Conservation (phyloP, 192 early-diverging fungal genomes). For the Backusella tarrabulga region DNA sequence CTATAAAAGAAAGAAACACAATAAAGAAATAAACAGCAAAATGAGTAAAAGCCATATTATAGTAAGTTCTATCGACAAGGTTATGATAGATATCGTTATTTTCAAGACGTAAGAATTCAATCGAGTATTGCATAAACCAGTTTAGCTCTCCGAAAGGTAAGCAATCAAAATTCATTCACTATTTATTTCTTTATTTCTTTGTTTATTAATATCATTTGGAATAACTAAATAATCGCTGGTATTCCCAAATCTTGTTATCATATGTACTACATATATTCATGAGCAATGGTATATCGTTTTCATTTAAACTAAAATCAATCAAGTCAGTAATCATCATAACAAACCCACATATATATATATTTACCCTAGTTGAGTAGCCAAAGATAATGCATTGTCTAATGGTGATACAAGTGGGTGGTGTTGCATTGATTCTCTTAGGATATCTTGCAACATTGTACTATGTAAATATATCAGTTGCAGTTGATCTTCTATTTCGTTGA, state of each 20-base stretch:
- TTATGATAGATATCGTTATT: no score
- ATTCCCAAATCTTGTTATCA: slow-evolving; percentile 24
- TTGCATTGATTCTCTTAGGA: slow-evolving; percentile 10
- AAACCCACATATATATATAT: not conserved
- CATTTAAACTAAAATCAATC: slow-evolving; percentile 14
- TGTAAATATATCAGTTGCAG: slow-evolving; percentile 39
- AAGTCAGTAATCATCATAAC: not conserved
- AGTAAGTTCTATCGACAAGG: no score
- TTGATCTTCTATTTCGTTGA: slow-evolving; percentile 48
- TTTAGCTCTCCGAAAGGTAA: not conserved
- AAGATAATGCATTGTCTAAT: not conserved
- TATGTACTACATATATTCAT: slow-evolving; percentile 36
- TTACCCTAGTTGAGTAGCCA: slow-evolving; percentile 30
- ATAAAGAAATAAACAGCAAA: no score
- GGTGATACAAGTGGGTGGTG: not conserved
- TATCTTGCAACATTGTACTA: slow-evolving; percentile 30
- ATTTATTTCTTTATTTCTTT: not conserved
- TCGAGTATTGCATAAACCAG: not conserved
- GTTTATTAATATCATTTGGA: not conserved
- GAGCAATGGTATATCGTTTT: slow-evolving; percentile 33
- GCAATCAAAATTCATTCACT: not conserved
- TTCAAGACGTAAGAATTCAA: no score
- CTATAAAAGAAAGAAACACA: no score
- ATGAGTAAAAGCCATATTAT: no score
- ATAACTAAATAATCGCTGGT: not conserved